Percentiles rank a stretch among this genome's conserved stretches.
Conservation (phyloP, 164 flowering plant species). For the Stephania yunnanensis region DNA sequence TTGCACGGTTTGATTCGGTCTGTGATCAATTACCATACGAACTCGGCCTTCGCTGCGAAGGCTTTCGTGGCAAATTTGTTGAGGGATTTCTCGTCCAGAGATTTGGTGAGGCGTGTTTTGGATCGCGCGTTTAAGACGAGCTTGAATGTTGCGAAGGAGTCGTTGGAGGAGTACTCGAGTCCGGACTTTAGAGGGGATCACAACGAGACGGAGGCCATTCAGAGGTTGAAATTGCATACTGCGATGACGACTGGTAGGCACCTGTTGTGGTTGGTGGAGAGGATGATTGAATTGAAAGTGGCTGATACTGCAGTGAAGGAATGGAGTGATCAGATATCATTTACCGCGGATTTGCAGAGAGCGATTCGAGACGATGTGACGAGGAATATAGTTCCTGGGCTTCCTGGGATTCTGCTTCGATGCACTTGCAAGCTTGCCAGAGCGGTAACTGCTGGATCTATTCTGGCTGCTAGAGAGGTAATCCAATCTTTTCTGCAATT, state of each 20-base stretch:
- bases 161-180: slow-evolving; percentile 69
- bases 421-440: slow-evolving; percentile 71
- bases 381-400: slow-evolving; percentile 73
- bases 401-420: slow-evolving; percentile 61
- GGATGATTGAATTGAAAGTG: slow-evolving; percentile 86
- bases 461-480: slow-evolving; percentile 74
- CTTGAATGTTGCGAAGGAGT: slow-evolving; percentile 64
- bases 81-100: slow-evolving; percentile 67
- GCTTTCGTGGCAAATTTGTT: slow-evolving; percentile 79
- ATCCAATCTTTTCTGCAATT: neutral
- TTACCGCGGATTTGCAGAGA: slow-evolving; percentile 74
- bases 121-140: slow-evolving; percentile 57
- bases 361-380: slow-evolving; percentile 83
- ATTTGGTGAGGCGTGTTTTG: slow-evolving; percentile 59
- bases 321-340: slow-evolving; percentile 73
- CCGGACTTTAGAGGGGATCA: slow-evolving; percentile 77
- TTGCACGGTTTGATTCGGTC: slow-evolving; percentile 52
- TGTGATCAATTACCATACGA: slow-evolving; percentile 55
- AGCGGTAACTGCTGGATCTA: slow-evolving; percentile 65
- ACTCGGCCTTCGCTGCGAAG: slow-evolving; percentile 57
- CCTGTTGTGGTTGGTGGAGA: slow-evolving; percentile 84
- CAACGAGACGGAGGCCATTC: slow-evolving; percentile 84
- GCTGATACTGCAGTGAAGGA: slow-evolving; percentile 73
- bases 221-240: slow-evolving; percentile 75
- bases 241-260: slow-evolving; percentile 71